Percentiles rank a stretch among this genome's conserved stretches.
phyloP scores from a whole-genome alignment of 768 basidiomycete genomes.

The Tulasnella sp. region DNA sequence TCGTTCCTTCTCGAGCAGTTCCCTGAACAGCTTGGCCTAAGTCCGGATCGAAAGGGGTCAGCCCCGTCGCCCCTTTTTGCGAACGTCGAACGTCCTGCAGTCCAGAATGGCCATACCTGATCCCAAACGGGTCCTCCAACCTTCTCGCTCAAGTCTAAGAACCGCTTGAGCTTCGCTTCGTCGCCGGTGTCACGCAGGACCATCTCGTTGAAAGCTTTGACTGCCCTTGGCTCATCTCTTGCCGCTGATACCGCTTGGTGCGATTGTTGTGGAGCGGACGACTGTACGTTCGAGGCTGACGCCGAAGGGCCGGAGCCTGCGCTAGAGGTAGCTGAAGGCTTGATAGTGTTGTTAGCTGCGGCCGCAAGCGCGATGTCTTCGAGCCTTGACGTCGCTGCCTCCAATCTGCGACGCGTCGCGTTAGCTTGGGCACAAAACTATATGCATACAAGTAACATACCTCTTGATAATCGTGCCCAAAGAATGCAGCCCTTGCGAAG shows the following conservation, averaged over 20 bases:
- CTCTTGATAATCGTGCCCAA: slow-evolving; percentile 76
- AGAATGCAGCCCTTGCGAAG: slow-evolving; percentile 45
- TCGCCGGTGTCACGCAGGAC: slow-evolving; percentile 39
- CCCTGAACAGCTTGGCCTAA: slow-evolving; percentile 51
- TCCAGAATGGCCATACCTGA: slow-evolving; percentile 43
- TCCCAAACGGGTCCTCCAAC: slow-evolving; percentile 67
- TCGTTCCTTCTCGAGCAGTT: slow-evolving; percentile 57
- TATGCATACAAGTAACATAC: neutral
- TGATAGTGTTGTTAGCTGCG: slow-evolving; percentile 21
- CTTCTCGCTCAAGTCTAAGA: slow-evolving; percentile 55
- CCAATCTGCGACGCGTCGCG: slow-evolving; percentile 40
- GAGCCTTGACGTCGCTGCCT: slow-evolving; percentile 87
- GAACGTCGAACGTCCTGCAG: neutral
- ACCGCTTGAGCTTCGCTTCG: slow-evolving; percentile 54
- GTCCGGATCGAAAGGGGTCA: neutral
- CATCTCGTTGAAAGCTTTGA: slow-evolving; percentile 60
- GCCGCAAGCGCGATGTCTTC: slow-evolving; percentile 69
- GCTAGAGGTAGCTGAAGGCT: slow-evolving; percentile 15
- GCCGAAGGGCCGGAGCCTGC: slow-evolving; percentile 20
- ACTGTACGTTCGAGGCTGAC: slow-evolving; percentile 23
- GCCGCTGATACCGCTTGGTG: neutral
- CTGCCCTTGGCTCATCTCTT: slow-evolving; percentile 39
- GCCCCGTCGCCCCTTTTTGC: neutral
- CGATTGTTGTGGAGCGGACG: slow-evolving; percentile 23
- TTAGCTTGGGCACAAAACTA: neutral